Evolutionary conservation across 148 eudicot species (phyloP), one percentile per base, ranked within the genome.

Genomic region (Rhododendron mucronatum): DNA sequence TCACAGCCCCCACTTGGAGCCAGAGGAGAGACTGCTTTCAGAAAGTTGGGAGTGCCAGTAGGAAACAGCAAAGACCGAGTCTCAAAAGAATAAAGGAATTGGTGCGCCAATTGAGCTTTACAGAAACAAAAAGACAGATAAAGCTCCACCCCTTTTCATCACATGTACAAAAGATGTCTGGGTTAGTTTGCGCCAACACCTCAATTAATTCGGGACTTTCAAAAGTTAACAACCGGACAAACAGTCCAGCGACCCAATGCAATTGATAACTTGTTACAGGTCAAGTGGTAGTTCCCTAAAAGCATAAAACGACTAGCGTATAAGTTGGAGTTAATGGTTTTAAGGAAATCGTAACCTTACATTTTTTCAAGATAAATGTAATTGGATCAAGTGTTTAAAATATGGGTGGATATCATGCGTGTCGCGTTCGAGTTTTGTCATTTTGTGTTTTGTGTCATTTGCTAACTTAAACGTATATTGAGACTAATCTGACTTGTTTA

Each of bases 21-120:
- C 76, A 28, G 76, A 71, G 41, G 76, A 33, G 76, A 71, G 76
- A 33, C 76, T 71, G 76, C 76, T 71, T 71, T 71, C 76, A 33
- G 39, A 71, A 71, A 71, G 76, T 14, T 15, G 76, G 45, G 7
- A 71, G 76, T 14, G 39, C 41, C 76, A 71, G 74, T 26, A 26
- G 39, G 76, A 71, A 28, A 69, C 20, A 71, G 5, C 76, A 14
- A 30, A 71, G 21, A 28, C 76, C 20, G 7, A 4, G 33, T 67
- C 33, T 67, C 15, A 67, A 67, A 67, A 67, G 74, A 26, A 67
- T n/a, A n/a, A 2, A 65, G 28, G 71, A 65, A 65, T 65, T 59
- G 67, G 67, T 59, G 67, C n/a, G 8, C 8, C 67, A 59, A 21
- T 59, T 65, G 71, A 65, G 71, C 71, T 65, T 65, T 65, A 65